A percentile compares a stretch with the other conserved stretches of the same genome.
Evolutionary conservation across 257 asterid genomes (phyloP).

Genomic region (Agastache rugosa): DNA sequence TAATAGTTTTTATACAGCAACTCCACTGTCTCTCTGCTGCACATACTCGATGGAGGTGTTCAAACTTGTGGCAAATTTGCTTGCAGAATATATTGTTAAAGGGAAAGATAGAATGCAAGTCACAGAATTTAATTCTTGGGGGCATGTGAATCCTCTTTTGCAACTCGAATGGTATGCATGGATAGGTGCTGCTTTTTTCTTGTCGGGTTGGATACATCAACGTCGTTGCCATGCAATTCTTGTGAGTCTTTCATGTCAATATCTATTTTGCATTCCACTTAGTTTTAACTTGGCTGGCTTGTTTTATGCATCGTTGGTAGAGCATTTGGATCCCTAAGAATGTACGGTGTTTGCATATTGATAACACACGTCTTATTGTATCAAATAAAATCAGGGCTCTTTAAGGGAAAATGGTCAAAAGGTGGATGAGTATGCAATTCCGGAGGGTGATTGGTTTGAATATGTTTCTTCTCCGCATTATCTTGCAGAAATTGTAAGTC

Average conservation of each 20-base stretch:
- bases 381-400: conserved; percentile 63
- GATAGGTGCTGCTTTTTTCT: conserved; percentile 75
- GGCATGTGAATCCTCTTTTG: conserved; percentile 60
- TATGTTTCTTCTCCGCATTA: conserved; percentile 94
- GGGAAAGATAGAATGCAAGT: conserved; percentile 68
- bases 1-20: conserved; percentile 79
- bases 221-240: conserved; percentile 76
- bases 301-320: background rate
- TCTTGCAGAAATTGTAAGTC: conserved; percentile 88
- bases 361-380: background rate
- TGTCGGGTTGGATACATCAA: conserved; percentile 90
- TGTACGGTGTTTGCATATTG: background rate
- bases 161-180: conserved; percentile 74
- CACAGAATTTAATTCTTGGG: conserved; percentile 53
- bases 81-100: conserved; percentile 61
- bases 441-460: conserved; percentile 91
- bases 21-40: conserved; percentile 89
- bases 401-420: conserved; percentile 55
- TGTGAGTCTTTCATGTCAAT: conserved; percentile 46
- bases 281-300: background rate
- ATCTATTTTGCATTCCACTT: background rate
- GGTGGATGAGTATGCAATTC: conserved; percentile 58
- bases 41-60: conserved; percentile 59
- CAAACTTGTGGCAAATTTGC: conserved; percentile 45
- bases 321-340: background rate